Evolutionary conservation across 2,329 filamentous ascomycete genomes (phyloP).

Genomic region (Microdochium bolleyi): DNA sequence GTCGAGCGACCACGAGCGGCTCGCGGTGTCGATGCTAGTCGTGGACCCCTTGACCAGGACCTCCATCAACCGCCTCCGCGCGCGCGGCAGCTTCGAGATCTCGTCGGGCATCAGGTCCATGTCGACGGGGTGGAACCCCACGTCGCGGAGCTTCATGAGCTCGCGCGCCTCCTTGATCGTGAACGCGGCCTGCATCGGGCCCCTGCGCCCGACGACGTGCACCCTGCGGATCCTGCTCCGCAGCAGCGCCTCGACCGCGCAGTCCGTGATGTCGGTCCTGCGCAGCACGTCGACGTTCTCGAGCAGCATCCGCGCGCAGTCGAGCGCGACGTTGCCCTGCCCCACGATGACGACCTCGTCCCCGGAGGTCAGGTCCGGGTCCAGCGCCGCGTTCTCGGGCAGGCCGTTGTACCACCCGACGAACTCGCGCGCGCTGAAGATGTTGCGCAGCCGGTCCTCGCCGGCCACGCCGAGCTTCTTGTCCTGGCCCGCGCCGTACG

Average conservation of each 20-base stretch:
- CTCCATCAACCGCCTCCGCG: conserved; percentile 70
- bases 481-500: conserved; percentile 86
- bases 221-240: conserved; percentile 71
- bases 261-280: conserved; percentile 82
- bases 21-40: conserved; percentile 33
- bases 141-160: conserved; percentile 66
- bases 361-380: conserved; percentile 64
- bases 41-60: conserved; percentile 69
- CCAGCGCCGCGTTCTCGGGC: conserved; percentile 66
- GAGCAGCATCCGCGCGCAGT: conserved; percentile 83
- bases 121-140: conserved; percentile 65
- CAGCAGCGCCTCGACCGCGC: conserved; percentile 67
- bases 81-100: conserved; percentile 62
- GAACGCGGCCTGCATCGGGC: conserved; percentile 87
- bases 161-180: conserved; percentile 94
- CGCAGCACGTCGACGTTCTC: conserved; percentile 64
- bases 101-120: conserved; percentile 58
- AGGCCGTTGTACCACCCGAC: conserved; percentile 98
- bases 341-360: conserved; percentile 86
- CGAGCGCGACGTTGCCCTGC: conserved; percentile 92
- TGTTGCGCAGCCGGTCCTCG: conserved; percentile 62
- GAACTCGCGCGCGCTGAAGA: conserved; percentile 85
- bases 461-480: conserved; percentile 71
- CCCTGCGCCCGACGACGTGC: conserved; percentile 79
- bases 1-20: conserved; percentile 74